Conservation (phyloP, 1,139 yeast species). For the Yamadazyma friedrichii region DNA sequence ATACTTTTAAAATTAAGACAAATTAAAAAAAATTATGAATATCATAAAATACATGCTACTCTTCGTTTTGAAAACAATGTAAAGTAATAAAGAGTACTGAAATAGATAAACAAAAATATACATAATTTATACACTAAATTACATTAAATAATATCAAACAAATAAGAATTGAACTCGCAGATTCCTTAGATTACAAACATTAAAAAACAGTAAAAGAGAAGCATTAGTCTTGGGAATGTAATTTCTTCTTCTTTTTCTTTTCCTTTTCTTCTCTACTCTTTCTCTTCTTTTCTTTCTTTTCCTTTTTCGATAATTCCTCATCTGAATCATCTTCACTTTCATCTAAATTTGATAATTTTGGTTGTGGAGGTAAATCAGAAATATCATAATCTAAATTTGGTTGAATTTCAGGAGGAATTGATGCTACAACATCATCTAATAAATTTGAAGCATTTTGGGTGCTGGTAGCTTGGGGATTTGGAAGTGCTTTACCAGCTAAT, state of each 20-base stretch:
- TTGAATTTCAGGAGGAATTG: slow-evolving; percentile 5
- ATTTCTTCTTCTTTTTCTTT: slow-evolving; percentile 21
- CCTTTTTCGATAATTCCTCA: slow-evolving; percentile 20
- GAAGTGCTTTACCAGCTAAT: slow-evolving; percentile 11
- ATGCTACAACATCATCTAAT: neutral
- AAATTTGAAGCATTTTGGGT: neutral
- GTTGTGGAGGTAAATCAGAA: slow-evolving; percentile 8
- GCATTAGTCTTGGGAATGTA: slow-evolving; percentile 3
- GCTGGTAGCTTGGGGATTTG: neutral
- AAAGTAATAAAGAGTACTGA: too few relatives aligned
- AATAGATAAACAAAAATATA: too few relatives aligned
- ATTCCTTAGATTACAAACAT: too few relatives aligned
- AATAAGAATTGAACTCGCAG: too few relatives aligned
- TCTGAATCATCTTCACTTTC: slow-evolving; percentile 15
- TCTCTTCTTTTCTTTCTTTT: slow-evolving; percentile 25
- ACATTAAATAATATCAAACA: too few relatives aligned
- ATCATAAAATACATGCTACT: too few relatives aligned
- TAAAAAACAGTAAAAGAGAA: too few relatives aligned
- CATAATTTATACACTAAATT: too few relatives aligned
- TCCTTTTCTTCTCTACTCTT: slow-evolving; percentile 19
- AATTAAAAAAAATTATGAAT: too few relatives aligned
- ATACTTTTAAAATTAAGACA: too few relatives aligned
- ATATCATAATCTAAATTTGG: slow-evolving; percentile 8
- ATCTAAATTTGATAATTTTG: slow-evolving; percentile 17
- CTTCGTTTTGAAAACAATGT: too few relatives aligned